A percentile compares a stretch with the other conserved stretches of the same genome.
Evolutionary conservation across 371 early-diverging fungal species (phyloP).

Genomic region (Lichtheimia ornata): DNA sequence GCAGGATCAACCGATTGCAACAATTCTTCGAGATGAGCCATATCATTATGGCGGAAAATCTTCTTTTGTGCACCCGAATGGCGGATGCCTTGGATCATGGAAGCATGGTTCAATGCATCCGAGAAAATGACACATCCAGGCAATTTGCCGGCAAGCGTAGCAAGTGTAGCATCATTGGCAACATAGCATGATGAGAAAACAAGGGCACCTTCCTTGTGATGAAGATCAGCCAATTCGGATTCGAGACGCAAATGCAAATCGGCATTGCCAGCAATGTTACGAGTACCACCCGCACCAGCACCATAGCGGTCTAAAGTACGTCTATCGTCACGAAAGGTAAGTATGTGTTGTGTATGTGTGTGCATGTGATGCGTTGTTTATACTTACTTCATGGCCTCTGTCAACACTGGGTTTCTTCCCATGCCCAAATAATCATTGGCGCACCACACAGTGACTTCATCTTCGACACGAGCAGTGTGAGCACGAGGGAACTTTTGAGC

Average conservation of each 20-base stretch:
- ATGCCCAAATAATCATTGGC: slow-evolving; percentile 98
- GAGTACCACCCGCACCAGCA: slow-evolving; percentile 98
- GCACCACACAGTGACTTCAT: slow-evolving; percentile 98
- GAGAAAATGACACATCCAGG: slow-evolving; percentile 95
- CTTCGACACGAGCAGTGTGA: slow-evolving; percentile 84
- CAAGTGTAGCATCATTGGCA: slow-evolving; percentile 96
- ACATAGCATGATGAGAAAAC: slow-evolving; percentile 99
- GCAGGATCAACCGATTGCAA: slow-evolving; percentile 78
- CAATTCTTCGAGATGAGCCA: slow-evolving; percentile 86
- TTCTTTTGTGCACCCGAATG: slow-evolving; percentile 89
- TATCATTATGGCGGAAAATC: slow-evolving; percentile 95
- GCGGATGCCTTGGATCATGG: slow-evolving; percentile 98
- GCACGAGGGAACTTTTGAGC: slow-evolving; percentile 92
- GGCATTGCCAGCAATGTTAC: slow-evolving; percentile 98
- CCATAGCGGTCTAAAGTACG: slow-evolving; percentile 92
- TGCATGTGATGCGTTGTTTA: background rate
- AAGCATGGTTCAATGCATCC: slow-evolving; percentile 95
- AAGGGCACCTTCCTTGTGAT: slow-evolving; percentile 90
- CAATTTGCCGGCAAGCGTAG: slow-evolving; percentile 89
- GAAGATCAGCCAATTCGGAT: slow-evolving; percentile 88
- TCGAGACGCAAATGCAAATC: slow-evolving; percentile 94
- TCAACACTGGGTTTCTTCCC: slow-evolving; percentile 85
- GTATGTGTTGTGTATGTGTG: slow-evolving; percentile 1
- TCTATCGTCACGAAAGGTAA: slow-evolving; percentile 28
- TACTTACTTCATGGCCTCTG: slow-evolving; percentile 86